These are phyloP conservation scores for Ceriops decandra DNA, from an alignment of 345 rosid genomes.

Conservation along the genomic window DNA sequence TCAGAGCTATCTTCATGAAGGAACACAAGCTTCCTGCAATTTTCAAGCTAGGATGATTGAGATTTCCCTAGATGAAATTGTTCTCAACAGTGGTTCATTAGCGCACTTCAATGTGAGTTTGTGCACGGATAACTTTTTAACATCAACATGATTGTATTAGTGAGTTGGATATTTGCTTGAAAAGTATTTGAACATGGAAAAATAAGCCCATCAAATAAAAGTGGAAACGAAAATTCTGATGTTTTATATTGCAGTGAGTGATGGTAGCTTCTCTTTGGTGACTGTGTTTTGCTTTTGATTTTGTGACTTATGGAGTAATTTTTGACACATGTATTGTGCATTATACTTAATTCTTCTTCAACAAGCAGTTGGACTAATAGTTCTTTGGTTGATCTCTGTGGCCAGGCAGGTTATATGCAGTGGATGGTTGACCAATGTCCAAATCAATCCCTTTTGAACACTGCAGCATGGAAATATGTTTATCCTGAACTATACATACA, in stretches of 20 bases:
- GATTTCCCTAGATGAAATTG: slow-evolving; percentile 52
- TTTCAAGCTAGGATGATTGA: slow-evolving; percentile 42
- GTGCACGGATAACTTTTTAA: slow-evolving; percentile 1
- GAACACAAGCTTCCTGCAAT: slow-evolving; percentile 15
- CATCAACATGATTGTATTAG: not conserved
- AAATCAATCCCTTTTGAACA: slow-evolving; percentile 53
- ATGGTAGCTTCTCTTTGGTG: too few species aligned
- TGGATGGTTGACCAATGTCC: slow-evolving; percentile 42
- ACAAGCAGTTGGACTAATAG: slow-evolving; percentile 13
- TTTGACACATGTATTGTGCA: not conserved
- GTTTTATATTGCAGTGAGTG: too few species aligned
- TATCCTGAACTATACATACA: slow-evolving; percentile 54
- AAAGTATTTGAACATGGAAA: too few species aligned
- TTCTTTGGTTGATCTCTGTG: slow-evolving; percentile 8
- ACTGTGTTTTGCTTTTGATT: not conserved
- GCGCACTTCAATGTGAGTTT: slow-evolving; percentile 70
- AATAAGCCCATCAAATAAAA: too few species aligned
- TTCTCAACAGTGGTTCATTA: slow-evolving; percentile 51
- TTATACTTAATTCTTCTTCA: not conserved
- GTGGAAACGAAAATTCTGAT: too few species aligned
- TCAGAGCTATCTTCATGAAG: slow-evolving; percentile 15
- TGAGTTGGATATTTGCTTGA: not conserved
- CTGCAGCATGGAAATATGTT: slow-evolving; percentile 59
- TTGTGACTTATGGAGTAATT: not conserved
- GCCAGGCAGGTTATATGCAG: slow-evolving; percentile 60